phyloP scores from a whole-genome alignment of 73 alveolate species.

The Effrenium voratum region DNA sequence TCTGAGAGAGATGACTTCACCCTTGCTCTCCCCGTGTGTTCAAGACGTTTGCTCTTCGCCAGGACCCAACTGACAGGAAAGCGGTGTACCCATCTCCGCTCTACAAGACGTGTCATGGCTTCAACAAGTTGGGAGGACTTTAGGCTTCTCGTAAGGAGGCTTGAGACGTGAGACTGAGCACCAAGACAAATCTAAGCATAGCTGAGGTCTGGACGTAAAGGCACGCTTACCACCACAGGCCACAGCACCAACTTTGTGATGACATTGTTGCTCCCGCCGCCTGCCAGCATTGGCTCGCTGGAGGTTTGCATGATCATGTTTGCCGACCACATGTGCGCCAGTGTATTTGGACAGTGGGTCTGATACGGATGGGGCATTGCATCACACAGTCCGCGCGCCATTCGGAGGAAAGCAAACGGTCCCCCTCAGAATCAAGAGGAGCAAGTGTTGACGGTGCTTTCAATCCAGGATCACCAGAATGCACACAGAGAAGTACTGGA shows the following conservation, averaged over 20 bases:
- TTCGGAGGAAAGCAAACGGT: too few species aligned
- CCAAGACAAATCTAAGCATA: neutral
- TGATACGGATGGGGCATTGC: too few species aligned
- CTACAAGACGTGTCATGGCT: constrained; percentile 97
- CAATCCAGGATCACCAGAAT: constrained; percentile 54
- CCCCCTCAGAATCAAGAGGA: too few species aligned
- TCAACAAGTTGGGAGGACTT: neutral
- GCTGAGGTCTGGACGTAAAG: constrained; percentile 95
- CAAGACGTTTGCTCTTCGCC: constrained; percentile 98
- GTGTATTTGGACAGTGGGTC: too few species aligned
- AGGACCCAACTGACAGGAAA: constrained; percentile 97
- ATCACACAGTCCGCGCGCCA: too few species aligned
- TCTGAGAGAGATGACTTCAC: too few species aligned
- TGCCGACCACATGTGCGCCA: too few species aligned
- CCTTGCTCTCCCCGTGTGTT: too few species aligned
- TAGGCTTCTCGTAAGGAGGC: neutral
- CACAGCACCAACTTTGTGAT: constrained; percentile 99
- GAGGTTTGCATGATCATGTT: too few species aligned
- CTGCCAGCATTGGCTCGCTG: neutral
- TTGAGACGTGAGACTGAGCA: neutral
- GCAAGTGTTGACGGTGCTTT: too few species aligned
- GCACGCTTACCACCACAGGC: constrained; percentile 93
- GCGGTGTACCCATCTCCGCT: constrained; percentile 97
- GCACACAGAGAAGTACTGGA: constrained; percentile 94
- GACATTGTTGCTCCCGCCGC: constrained; percentile 85